Evolutionary conservation across 2,329 filamentous ascomycete species (phyloP).

Genomic region (Monosporascus sp.): DNA sequence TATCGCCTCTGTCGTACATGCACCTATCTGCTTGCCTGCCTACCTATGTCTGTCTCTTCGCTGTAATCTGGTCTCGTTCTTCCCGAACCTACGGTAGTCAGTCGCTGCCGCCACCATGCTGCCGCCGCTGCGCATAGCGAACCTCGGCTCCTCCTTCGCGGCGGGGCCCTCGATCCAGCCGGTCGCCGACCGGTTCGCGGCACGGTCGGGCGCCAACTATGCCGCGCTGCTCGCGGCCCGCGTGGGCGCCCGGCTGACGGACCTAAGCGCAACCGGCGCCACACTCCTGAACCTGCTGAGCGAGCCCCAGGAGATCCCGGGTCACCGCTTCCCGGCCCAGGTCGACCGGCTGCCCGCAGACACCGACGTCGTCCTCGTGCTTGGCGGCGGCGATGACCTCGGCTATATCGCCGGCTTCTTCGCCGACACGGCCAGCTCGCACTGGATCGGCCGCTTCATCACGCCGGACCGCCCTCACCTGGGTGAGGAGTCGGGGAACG

Average conservation of each 20-base stretch:
- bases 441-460: constrained; percentile 5
- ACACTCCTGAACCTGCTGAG: constrained; percentile 31
- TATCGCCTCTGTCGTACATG: no score
- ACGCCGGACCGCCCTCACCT: constrained; percentile 9
- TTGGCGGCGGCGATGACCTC: constrained; percentile 34
- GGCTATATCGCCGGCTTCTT: constrained; percentile 31
- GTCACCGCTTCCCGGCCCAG: constrained; percentile 27
- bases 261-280: constrained; percentile 31
- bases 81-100: no score
- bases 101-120: no score
- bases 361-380: constrained; percentile 31
- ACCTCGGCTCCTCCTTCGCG: constrained; percentile 26
- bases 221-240: constrained; percentile 26
- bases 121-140: constrained; percentile 22
- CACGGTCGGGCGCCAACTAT: constrained; percentile 31
- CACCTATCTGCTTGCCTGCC: no score
- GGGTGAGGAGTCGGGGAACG: constrained; percentile 4
- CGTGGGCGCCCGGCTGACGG: constrained; percentile 19
- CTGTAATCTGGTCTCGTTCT: no score
- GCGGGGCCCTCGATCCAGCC: constrained; percentile 29
- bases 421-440: constrained; percentile 15
- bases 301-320: constrained; percentile 23
- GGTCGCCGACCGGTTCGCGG: constrained; percentile 21
- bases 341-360: constrained; percentile 27
- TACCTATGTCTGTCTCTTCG: no score